Evolutionary conservation across 1,284 basidiomycete genomes (phyloP).

Genomic region (Pisolithus thermaeus): DNA sequence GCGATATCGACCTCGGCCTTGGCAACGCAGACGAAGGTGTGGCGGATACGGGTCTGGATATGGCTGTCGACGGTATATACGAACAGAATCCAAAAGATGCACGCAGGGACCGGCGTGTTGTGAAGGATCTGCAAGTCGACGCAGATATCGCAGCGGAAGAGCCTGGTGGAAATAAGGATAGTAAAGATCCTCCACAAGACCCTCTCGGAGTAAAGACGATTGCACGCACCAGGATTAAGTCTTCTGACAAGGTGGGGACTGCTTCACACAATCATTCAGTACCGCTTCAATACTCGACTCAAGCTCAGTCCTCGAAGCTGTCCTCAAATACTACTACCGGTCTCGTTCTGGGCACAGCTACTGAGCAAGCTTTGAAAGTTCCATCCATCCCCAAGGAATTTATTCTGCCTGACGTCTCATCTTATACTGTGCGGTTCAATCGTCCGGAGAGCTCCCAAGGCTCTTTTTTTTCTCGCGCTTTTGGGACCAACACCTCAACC

Average conservation of each 20-base stretch:
- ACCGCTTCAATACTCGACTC: background rate
- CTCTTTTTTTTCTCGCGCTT: background rate
- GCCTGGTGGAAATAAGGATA: background rate
- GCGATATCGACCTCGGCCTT: background rate
- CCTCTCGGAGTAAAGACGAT: background rate
- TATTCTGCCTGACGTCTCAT: background rate
- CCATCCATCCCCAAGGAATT: background rate
- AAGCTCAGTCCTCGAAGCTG: background rate
- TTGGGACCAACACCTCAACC: background rate
- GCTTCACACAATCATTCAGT: too few relatives aligned
- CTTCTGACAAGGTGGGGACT: background rate
- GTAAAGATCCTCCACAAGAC: background rate
- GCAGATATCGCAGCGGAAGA: background rate
- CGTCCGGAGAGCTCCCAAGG: background rate
- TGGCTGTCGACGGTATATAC: background rate
- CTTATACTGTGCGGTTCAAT: background rate
- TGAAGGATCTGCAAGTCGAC: too few relatives aligned
- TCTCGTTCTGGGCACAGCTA: background rate
- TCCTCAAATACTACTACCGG: background rate
- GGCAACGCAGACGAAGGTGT: background rate
- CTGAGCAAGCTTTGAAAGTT: background rate
- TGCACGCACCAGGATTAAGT: background rate
- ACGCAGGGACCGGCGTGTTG: background rate
- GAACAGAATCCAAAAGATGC: background rate
- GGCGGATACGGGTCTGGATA: background rate